A percentile compares a stretch with the other conserved stretches of the same genome.
These are phyloP conservation scores for Hirschfeldia incana DNA, from an alignment of 345 rosid genomes.

Conservation along the genomic window DNA sequence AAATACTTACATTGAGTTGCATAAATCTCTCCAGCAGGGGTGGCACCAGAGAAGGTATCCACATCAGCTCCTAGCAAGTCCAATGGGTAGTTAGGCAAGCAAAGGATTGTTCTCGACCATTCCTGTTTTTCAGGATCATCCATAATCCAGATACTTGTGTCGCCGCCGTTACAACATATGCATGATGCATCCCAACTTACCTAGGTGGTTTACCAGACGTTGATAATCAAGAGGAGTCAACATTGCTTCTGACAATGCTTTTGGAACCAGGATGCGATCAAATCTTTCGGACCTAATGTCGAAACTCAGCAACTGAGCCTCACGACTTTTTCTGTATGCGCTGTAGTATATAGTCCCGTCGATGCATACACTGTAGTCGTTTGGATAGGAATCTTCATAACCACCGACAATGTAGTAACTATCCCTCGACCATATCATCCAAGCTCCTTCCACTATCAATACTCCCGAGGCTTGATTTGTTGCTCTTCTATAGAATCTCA, in stretches of 20 bases:
- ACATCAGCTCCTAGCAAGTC: background rate
- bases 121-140: background rate
- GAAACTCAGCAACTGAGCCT: too few relatives aligned
- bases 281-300: too few relatives aligned
- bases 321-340: too few relatives aligned
- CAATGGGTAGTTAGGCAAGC: background rate
- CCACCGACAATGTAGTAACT: background rate
- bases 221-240: background rate
- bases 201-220: background rate
- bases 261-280: too few relatives aligned
- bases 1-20: background rate
- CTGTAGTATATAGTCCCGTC: too few relatives aligned
- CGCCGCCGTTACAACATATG: background rate
- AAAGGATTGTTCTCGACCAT: background rate
- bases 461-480: background rate
- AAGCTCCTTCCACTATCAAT: background rate
- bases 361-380: too few relatives aligned
- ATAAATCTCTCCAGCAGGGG: background rate
- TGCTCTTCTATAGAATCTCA: background rate
- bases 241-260: background rate
- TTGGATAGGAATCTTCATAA: background rate
- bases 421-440: background rate
- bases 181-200: background rate
- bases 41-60: background rate
- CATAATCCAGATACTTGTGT: background rate